phyloP scores from a whole-genome alignment of 1,139 yeast species.

The Pichia sorboxylosa region DNA sequence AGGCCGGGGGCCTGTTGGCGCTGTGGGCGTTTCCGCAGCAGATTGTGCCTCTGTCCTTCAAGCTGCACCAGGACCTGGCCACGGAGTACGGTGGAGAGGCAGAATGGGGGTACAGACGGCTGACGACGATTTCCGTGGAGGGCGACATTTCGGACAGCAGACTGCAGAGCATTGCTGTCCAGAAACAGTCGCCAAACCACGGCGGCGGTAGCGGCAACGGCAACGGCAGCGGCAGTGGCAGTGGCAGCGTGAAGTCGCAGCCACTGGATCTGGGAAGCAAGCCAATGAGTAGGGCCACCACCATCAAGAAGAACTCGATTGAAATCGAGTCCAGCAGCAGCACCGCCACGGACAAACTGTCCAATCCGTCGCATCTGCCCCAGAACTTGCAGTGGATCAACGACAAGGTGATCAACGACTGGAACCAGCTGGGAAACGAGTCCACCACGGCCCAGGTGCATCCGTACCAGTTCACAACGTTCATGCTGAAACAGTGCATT shows the following conservation, averaged over 20 bases:
- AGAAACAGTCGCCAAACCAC: slow-evolving; percentile 4
- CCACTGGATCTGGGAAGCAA: slow-evolving; percentile 11
- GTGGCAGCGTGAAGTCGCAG: slow-evolving; percentile 4
- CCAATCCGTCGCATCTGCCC: slow-evolving; percentile 45
- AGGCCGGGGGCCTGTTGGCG: slow-evolving; percentile 92
- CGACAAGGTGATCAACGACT: slow-evolving; percentile 50
- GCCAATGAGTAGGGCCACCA: slow-evolving; percentile 21
- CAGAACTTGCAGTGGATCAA: slow-evolving; percentile 73
- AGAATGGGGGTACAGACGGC: slow-evolving; percentile 88
- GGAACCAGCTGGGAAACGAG: slow-evolving; percentile 74
- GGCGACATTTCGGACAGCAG: slow-evolving; percentile 45
- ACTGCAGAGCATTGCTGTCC: slow-evolving; percentile 4
- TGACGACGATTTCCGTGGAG: slow-evolving; percentile 78
- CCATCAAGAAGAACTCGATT: slow-evolving; percentile 30
- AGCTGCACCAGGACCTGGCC: slow-evolving; percentile 73
- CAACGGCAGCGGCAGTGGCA: background rate
- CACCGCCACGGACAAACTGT: slow-evolving; percentile 16
- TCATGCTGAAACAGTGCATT: slow-evolving; percentile 65
- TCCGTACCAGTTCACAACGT: slow-evolving; percentile 85
- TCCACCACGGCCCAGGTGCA: slow-evolving; percentile 95
- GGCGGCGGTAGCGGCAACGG: slow-evolving; percentile 3
- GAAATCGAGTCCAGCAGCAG: slow-evolving; percentile 24
- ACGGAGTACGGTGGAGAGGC: slow-evolving; percentile 66
- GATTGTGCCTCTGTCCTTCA: slow-evolving; percentile 79
- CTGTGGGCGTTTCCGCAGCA: slow-evolving; percentile 96